Conservation (phyloP, 345 rosid genomes). For the Orychophragmus violaceus region DNA sequence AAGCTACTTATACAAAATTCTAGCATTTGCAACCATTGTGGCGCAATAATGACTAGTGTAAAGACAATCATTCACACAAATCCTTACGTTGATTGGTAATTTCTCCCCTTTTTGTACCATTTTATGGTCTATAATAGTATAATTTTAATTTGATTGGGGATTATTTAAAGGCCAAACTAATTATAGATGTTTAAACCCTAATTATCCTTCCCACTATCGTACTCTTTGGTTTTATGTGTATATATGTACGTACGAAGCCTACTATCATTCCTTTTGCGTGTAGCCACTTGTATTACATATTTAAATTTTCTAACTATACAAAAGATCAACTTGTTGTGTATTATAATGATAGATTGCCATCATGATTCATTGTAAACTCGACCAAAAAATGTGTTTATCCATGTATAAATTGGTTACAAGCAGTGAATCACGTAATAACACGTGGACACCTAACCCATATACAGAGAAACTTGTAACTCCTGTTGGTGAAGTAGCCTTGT, state of each 20-base stretch:
- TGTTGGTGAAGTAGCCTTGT: no score
- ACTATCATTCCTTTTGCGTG: constrained; percentile 14
- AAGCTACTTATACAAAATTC: constrained; percentile 35
- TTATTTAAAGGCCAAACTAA: background rate
- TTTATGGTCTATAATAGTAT: constrained; percentile 10
- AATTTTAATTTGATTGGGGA: constrained; percentile 15
- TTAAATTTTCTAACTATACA: background rate
- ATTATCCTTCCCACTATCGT: constrained; percentile 33
- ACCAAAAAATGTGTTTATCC: background rate
- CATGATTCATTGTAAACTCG: background rate
- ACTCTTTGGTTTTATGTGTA: background rate
- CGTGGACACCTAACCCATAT: background rate
- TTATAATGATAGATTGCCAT: background rate
- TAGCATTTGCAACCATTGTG: constrained; percentile 18
- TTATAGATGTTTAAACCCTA: background rate
- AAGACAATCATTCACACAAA: constrained; percentile 50
- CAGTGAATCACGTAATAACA: background rate
- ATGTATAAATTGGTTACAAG: background rate
- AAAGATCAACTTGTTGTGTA: background rate
- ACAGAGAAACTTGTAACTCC: background rate
- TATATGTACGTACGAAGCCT: constrained; percentile 29
- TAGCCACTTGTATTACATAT: background rate
- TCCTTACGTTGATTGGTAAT: constrained; percentile 41
- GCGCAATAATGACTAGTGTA: constrained; percentile 33
- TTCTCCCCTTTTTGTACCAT: background rate